Percentiles rank a stretch among this genome's conserved stretches.
Evolutionary conservation across 345 rosid genomes (phyloP).

Genomic region (Syzygium aqueum): DNA sequence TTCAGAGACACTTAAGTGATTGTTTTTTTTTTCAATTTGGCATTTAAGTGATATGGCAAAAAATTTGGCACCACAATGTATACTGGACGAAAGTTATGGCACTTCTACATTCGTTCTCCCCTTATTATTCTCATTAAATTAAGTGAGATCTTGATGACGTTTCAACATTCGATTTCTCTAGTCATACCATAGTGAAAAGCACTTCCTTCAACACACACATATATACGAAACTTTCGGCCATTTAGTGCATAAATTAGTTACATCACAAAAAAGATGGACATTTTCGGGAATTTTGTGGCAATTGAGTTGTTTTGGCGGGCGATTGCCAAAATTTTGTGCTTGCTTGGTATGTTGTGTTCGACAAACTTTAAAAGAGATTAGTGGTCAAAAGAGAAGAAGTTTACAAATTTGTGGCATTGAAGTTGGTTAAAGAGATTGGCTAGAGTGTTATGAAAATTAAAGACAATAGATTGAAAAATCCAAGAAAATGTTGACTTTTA

Average conservation of each 20-base stretch:
- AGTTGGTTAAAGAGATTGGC: not conserved
- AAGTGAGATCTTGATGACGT: not conserved
- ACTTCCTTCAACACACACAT: not conserved
- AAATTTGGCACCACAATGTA: too few species aligned
- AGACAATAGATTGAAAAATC: not conserved
- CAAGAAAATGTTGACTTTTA: not conserved
- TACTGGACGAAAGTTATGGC: too few species aligned
- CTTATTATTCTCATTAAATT: not conserved
- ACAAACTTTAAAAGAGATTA: not conserved
- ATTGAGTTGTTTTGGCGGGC: not conserved
- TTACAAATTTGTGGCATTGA: not conserved
- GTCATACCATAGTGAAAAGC: not conserved
- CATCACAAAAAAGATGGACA: not conserved
- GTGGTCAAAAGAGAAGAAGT: not conserved
- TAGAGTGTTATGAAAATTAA: not conserved
- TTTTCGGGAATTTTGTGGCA: not conserved
- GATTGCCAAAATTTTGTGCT: not conserved
- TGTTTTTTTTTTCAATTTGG: too few species aligned
- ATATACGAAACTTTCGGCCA: not conserved
- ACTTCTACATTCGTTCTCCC: too few species aligned
- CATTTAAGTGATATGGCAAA: too few species aligned
- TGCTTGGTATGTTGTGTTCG: not conserved
- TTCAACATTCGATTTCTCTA: not conserved
- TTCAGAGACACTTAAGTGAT: too few species aligned
- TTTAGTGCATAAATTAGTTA: not conserved